Base-by-base conservation (phyloP, 495 filamentous ascomycete species). In the Xylaria sp. region DNA sequence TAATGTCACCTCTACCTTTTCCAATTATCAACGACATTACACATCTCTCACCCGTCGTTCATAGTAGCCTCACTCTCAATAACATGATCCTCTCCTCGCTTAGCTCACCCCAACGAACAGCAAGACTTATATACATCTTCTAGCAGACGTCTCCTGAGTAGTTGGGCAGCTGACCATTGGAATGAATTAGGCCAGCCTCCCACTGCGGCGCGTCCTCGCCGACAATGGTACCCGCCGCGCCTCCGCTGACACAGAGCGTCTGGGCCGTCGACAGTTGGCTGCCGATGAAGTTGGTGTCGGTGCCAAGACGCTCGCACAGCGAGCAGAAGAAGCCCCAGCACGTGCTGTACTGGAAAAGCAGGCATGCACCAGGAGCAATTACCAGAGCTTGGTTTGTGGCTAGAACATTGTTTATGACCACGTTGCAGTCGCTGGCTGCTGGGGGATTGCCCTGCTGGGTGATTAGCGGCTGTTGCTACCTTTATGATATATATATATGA, bases 271-370 rank as follows among this genome's bases (percentile, higher is more conserved):
- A 71, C 53, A 84, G 74, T 72, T 84, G 78, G 74, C 73, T 79
- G 66, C 75, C 81, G 71, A 83, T 80, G 67, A 83, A 83, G 65
- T 71, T 66, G 68, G 79, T 83, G 31, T 75, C 75, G 69, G 81
- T 83, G 55, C 44, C 61, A 19, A 84, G 73, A 7, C 74, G 78
- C 44, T 73, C 29, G 70, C 81, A 84, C 15, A 84, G 70, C 29
- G 80, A 79, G 74, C 81, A 84, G 76, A 84, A 84, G 73, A 83
- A 83, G 61, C 73, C 82, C 74, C 80, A 77, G 70, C 82, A 84
- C 21, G 80, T 81, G 41, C 70, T 33, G 61, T 68, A 81, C 26
- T 78, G 69, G 69, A 82, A 84, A 41, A 77, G 61, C 3, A 83
- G 75, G 71, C 82, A 84, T 19, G 81, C 73, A 70, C 76, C 80